phyloP scores from a whole-genome alignment of 345 rosid genomes.

The Brassica rapa region DNA sequence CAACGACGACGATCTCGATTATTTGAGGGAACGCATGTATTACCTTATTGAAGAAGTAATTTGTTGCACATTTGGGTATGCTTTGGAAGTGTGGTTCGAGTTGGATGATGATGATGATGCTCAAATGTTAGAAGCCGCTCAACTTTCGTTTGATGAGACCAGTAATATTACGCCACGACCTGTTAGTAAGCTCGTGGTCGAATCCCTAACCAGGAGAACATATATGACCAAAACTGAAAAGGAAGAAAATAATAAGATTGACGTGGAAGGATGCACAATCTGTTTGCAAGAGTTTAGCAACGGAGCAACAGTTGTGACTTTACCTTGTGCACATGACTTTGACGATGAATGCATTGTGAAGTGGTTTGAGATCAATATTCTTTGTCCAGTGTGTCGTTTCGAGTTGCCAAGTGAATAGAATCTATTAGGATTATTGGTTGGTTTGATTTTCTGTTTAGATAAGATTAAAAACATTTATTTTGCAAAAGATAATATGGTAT shows the following conservation, averaged over 20 bases:
- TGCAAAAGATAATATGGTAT: no score
- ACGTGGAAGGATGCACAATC: background rate
- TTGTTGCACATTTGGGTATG: background rate
- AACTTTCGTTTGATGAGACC: background rate
- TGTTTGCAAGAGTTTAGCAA: slow-evolving; percentile 10
- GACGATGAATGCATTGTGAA: background rate
- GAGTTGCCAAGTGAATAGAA: background rate
- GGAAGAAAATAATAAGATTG: background rate
- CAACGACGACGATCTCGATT: background rate
- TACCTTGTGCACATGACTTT: slow-evolving; percentile 21
- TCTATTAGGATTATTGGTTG: no score
- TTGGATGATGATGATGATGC: background rate
- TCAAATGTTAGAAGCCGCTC: background rate
- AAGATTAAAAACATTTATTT: no score
- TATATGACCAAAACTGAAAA: background rate
- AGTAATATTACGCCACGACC: background rate
- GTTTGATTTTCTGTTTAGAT: no score
- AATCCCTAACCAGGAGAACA: background rate
- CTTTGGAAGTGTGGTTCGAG: background rate
- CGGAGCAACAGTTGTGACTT: background rate
- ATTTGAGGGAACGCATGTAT: background rate
- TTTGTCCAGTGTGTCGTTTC: slow-evolving; percentile 20
- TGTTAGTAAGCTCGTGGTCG: background rate
- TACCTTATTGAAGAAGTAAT: background rate
- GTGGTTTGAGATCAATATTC: slow-evolving; percentile 5